phyloP scores from a whole-genome alignment of 805 yeast species.

The Sugiyamaella boreocaroliniensis region DNA sequence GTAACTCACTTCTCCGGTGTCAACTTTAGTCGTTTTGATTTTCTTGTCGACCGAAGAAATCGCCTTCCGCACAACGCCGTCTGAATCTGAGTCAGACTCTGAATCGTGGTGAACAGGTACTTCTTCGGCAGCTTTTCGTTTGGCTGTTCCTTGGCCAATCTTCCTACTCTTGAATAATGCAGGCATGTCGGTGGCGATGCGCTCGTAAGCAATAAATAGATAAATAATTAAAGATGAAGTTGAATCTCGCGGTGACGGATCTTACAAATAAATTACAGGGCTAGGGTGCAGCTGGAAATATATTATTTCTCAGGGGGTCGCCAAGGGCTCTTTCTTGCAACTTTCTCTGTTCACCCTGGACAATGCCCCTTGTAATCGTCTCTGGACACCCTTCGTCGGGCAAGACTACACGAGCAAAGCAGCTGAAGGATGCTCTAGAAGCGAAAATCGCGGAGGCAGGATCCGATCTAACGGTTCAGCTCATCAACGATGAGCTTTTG shows the following conservation, averaged over 20 bases:
- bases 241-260: neutral
- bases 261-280: neutral
- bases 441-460: slow-evolving; percentile 43
- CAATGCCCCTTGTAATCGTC: slow-evolving; percentile 78
- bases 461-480: slow-evolving; percentile 50
- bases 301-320: neutral
- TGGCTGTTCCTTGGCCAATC: slow-evolving; percentile 25
- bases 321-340: neutral
- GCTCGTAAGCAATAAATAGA: neutral
- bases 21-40: neutral
- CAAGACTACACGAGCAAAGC: slow-evolving; percentile 65
- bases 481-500: slow-evolving; percentile 71
- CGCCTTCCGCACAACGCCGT: neutral
- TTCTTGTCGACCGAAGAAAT: neutral
- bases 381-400: slow-evolving; percentile 87
- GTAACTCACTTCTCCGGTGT: slow-evolving; percentile 12
- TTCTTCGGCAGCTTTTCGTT: slow-evolving; percentile 38
- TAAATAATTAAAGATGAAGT: neutral
- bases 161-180: neutral
- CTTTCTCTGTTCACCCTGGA: neutral
- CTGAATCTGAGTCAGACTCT: slow-evolving; percentile 1
- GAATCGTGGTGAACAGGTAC: neutral
- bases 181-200: neutral
- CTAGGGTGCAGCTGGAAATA: neutral
- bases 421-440: slow-evolving; percentile 45